Evolutionary conservation across 257 asterid species (phyloP), one percentile per base, ranked within the genome.

Genomic region (Cruciata laevipes): DNA sequence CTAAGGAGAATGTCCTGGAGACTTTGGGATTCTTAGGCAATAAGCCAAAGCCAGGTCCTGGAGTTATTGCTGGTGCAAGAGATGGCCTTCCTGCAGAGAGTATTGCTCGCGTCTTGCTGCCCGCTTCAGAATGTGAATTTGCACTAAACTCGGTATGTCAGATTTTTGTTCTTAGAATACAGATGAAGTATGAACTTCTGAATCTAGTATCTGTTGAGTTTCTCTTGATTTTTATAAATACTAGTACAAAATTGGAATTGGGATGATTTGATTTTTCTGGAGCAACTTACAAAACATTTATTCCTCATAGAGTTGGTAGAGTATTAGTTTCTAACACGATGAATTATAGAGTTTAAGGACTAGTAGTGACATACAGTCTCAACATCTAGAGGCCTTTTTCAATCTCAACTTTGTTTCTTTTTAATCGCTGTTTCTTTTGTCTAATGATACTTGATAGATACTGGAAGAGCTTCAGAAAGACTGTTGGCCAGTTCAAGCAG

Each of bases 111-210:
- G 89, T 94, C 75, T 76, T 94, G 85, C 74, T 90, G 79, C 97
- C 97, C 75, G 96, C 96, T n/a, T 88, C 97, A 18, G 96, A 88
- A 71, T 93, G 99, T 77, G 97, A 90, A 86, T 93, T 93, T 83
- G 86, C 85, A 61, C 95, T 94, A 35, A 88, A 88, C 73, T 78
- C 95, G 88, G 96, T 93, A 89, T 65, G 85, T 68, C 67, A 71
- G 73, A 67, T 30, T 67, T 71, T 42, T 68, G 74, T 69, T 61
- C 38, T 77, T 59, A 67, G 65, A 23, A 62, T n/a, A n/a, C n/a
- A n/a, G n/a, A n/a, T n/a, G n/a, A n/a, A n/a, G n/a, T n/a, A n/a
- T 10, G 33, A 25, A 38, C 47, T 51, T 62, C 37, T 14, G 37
- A 16, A 27, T 63, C 7, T 71, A 47, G 35, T 23, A 31, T 61